Percentiles rank a stretch among this genome's conserved stretches.
Conservation (phyloP, 129 eudicot species). For the Ambrosia trifida region DNA sequence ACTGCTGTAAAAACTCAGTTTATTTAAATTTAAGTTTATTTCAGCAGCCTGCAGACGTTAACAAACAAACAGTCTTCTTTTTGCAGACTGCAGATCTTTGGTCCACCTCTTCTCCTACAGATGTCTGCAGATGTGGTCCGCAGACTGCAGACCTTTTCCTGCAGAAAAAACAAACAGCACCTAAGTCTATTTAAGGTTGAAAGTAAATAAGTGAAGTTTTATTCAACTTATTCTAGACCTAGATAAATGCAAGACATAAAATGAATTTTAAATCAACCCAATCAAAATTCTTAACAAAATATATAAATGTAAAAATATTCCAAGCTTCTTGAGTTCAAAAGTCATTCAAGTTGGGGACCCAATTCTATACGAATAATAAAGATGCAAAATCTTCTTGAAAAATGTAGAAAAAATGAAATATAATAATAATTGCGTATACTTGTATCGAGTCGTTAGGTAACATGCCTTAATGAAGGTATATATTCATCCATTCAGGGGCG, state of each 20-base stretch:
- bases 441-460: neutral
- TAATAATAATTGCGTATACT: too few species aligned
- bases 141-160: too few species aligned
- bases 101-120: too few species aligned
- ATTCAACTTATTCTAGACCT: neutral
- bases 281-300: slow-evolving; percentile 29
- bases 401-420: neutral
- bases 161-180: too few species aligned
- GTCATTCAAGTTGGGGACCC: slow-evolving; percentile 23
- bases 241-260: slow-evolving; percentile 15
- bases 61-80: too few species aligned
- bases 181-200: neutral
- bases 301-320: slow-evolving; percentile 14
- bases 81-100: too few species aligned
- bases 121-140: too few species aligned
- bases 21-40: too few species aligned
- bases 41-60: too few species aligned
- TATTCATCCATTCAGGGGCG: neutral
- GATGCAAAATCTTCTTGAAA: slow-evolving; percentile 3
- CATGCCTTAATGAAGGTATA: neutral
- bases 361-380: slow-evolving; percentile 21
- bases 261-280: slow-evolving; percentile 15
- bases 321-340: slow-evolving; percentile 42
- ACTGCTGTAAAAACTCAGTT: too few species aligned
- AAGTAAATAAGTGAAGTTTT: too few species aligned